Base-by-base conservation (phyloP, 768 basidiomycete species). In the Termitomyces heimii region DNA sequence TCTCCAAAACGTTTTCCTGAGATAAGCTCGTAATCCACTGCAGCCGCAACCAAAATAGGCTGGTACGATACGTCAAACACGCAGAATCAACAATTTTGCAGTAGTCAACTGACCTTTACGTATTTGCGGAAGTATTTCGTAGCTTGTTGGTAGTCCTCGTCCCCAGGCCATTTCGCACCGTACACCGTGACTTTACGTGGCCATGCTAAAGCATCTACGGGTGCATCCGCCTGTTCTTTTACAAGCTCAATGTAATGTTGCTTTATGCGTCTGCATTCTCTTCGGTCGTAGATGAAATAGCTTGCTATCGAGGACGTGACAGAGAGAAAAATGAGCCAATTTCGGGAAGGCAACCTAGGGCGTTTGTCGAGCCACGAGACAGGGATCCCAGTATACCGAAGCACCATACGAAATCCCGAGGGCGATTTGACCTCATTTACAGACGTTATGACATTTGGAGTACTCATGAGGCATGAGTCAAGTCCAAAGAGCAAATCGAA, bases 21-120 rank as follows among this genome's bases (percentile, higher is more conserved):
- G 47, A 93, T 73, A 70, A 94, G 81, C 37, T 89, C 85, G 70
- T 91, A 99, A 78, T 99, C 97, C 35, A 98, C 76, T 0, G 94
- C 97, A 2, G 94, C 94, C 5, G 96, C 94, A 35, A 95, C 90
- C 5, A 99, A 78, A 55, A 96, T 82, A 9, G 97, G 97, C 97
- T 99, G 66, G 14, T 56, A 52, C 45, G 43, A 51, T 35, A 63
- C 31, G 54, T 57, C 37, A 64, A 50, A 54, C 28, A 65, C 14
- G 54, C 43, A 34, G 40, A 61, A 40, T 40, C 47, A 47, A 31
- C 45, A 46, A 43, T 56, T 22, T 60, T 65, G 62, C 53, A 63
- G 55, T 32, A 56, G 54, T 40, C 53, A 55, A 47, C 84, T 62
- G 61, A 97, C 97, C 89, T 97, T 96, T 76, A 98, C 84, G 73